These are phyloP conservation scores for Picochlorum sp. DNA, from an alignment of 139 green algal genomes.

Conservation along the genomic window DNA sequence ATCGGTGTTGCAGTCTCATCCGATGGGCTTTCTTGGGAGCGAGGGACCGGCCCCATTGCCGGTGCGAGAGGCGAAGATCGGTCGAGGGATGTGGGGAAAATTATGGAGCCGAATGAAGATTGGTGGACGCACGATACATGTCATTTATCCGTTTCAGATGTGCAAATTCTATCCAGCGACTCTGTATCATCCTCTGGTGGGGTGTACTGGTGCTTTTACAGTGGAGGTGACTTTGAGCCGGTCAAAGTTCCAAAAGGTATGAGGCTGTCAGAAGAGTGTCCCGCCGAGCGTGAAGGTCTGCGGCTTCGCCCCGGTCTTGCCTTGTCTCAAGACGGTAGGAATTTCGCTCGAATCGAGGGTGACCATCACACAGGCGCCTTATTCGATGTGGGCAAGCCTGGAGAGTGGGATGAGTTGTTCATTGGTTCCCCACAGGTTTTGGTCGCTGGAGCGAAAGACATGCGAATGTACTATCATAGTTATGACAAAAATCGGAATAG, in stretches of 20 bases:
- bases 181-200: conserved; percentile 46
- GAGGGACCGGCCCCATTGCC: conserved; percentile 30
- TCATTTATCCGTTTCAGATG: conserved; percentile 69
- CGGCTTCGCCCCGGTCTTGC: conserved; percentile 68
- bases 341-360: conserved; percentile 93
- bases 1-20: conserved; percentile 49
- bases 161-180: conserved; percentile 64
- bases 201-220: conserved; percentile 98
- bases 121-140: conserved; percentile 84
- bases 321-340: conserved; percentile 82
- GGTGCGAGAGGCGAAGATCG: conserved; percentile 27
- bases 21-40: conserved; percentile 61
- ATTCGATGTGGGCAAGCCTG: conserved; percentile 71
- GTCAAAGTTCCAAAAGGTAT: conserved; percentile 26
- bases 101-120: conserved; percentile 54
- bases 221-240: conserved; percentile 55
- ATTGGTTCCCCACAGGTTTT: conserved; percentile 71
- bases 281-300: conserved; percentile 40
- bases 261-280: not conserved
- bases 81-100: conserved; percentile 45
- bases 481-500: conserved; percentile 31
- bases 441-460: conserved; percentile 48
- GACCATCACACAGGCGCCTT: conserved; percentile 85
- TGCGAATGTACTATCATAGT: conserved; percentile 85
- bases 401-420: conserved; percentile 76